Base-by-base conservation (phyloP, 139 green algal species). In the Gonium pectorale region DNA sequence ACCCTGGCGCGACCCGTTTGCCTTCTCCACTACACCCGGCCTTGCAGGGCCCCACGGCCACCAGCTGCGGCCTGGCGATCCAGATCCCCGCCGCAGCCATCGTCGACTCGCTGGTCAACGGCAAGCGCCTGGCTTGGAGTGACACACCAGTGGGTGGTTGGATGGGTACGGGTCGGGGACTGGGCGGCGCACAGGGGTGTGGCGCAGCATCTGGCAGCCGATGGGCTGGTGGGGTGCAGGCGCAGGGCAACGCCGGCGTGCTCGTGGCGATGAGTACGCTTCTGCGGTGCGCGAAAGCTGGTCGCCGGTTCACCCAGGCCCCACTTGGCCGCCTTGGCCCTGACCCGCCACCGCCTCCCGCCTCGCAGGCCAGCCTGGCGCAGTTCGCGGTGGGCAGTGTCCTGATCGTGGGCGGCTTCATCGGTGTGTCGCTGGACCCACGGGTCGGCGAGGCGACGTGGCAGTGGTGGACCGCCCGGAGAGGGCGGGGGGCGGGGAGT, bases 1-100 rank as follows among this genome's bases (percentile, higher is more conserved):
- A 8, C n/a, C 6, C n/a, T 7, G 13, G 11, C 60, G n/a, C 3
- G 6, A 40, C 35, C 7, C 19, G 8, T 49, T 19, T 70, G 35
- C 64, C 35, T 38, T 7, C 37, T 5, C 64, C 64, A 13, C 41
- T 40, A 41, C 66, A 2, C 19, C 37, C n/a, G n/a, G n/a, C n/a
- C n/a, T n/a, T 31, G 22, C 59, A 82, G 75, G 78, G 78, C 62
- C 78, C 78, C 78, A 84, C 78, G 44, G 78, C 63, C 78, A 74
- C 63, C 44, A 67, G 44, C 11, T 84, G 78, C 33, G 78, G 78
- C 29, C 78, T 84, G 78, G 78, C 78, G 15, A 51, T 84, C 31
- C 78, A 84, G 78, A 84, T 84, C 78, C 78, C 78, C 21, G 78
- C 78, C 15, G 78, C 78, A 0, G 78, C 31, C 2, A 17, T 84